Base-by-base conservation (phyloP, 2,329 filamentous ascomycete genomes). In the Lachnellula occidentalis region DNA sequence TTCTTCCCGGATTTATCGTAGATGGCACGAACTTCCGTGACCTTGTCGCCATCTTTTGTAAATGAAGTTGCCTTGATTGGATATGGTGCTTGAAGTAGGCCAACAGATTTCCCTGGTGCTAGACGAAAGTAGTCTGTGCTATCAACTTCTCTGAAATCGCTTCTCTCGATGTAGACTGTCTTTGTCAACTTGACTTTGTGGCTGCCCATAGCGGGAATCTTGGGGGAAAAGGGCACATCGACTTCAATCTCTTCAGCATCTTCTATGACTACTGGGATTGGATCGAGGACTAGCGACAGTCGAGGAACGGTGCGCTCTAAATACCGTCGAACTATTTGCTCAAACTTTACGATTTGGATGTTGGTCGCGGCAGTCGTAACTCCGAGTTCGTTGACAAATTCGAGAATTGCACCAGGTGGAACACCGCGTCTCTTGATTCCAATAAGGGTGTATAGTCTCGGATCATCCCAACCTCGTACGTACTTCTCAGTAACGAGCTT, bases 381-480 rank as follows among this genome's bases (percentile, higher is more conserved):
- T 34, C 92, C 92, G 19, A 96, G 83, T 71, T 96, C 91, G 62
- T 90, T 90, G 56, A 96, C 85, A 65, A 96, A 97, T 52, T 89
- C 86, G 55, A 96, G 81, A 57, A 96, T 88, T 1, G 91, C 92
- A 22, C 88, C 89, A 0, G 92, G 90, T 1, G 92, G 92, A 0
- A 96, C 82, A 68, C 92, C 92, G 55, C 92, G 83, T 50, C 92
- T 82, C 51, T 89, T 86, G 48, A 96, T 81, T 1, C 83, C 90
- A 57, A 92, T 90, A 17, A 96, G 76, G 1, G 92, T 96, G 73
- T 90, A 96, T 5, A 97, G 78, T 34, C 92, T 82, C 11, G 92
- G 92, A 65, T 96, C 92, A 64, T 96, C 89, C 90, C 92, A 96
- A 52, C 83, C 89, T 37, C 88, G 82, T 7, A 97, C 92, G 60